Evolutionary conservation across 148 eudicot genomes (phyloP).

Genomic region (Cornus suecica): DNA sequence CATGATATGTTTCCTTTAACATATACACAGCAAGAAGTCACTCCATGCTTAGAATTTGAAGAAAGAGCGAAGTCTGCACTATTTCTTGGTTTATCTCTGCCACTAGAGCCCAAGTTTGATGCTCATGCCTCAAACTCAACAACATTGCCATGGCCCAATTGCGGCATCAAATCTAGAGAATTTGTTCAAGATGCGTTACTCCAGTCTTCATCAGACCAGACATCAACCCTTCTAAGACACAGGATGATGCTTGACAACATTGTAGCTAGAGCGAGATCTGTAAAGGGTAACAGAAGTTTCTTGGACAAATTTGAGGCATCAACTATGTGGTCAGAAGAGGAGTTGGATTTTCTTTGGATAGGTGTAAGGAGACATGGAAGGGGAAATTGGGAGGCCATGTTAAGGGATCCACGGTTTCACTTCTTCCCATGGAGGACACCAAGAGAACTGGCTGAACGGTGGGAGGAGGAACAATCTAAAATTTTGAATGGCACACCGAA

Average conservation of each 20-base stretch:
- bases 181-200: constrained; percentile 24
- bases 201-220: constrained; percentile 25
- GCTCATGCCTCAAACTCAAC: constrained; percentile 21
- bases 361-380: constrained; percentile 68
- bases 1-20: constrained; percentile 15
- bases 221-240: constrained; percentile 30
- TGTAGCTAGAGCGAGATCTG: constrained; percentile 32
- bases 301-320: constrained; percentile 32
- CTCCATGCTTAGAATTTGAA: constrained; percentile 17
- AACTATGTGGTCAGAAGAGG: constrained; percentile 57
- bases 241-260: constrained; percentile 42
- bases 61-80: constrained; percentile 21
- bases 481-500: constrained; percentile 26
- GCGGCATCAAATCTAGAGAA: constrained; percentile 21
- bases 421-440: constrained; percentile 53
- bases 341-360: constrained; percentile 64
- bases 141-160: constrained; percentile 10
- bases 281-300: constrained; percentile 34
- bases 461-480: constrained; percentile 49
- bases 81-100: constrained; percentile 25
- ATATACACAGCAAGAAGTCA: constrained; percentile 11
- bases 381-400: constrained; percentile 67
- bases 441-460: constrained; percentile 47
- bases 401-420: constrained; percentile 51
- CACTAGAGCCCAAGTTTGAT: constrained; percentile 17